These are phyloP conservation scores for Sclerotinia sclerotiorum DNA, from an alignment of 2,329 filamentous ascomycete species.

Conservation along the genomic window DNA sequence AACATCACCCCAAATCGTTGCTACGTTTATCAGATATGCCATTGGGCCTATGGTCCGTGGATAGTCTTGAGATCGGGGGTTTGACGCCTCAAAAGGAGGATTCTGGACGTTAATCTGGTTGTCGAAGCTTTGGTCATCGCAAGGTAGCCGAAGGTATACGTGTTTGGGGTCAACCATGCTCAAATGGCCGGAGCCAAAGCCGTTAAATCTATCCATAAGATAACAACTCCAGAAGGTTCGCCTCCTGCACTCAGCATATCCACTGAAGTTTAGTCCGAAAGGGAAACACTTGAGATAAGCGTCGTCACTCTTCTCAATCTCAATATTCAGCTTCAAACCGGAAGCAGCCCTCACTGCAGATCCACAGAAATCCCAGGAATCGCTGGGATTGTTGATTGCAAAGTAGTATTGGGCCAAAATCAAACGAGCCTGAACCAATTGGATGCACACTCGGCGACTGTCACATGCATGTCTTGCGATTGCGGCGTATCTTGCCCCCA, in stretches of 20 bases:
- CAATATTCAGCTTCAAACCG: slow-evolving; percentile 62
- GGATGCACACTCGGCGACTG: slow-evolving; percentile 55
- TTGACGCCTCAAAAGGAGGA: slow-evolving; percentile 60
- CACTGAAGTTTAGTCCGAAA: slow-evolving; percentile 56
- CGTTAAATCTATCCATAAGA: slow-evolving; percentile 66
- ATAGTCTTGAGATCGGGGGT: slow-evolving; percentile 43
- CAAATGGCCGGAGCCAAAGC: slow-evolving; percentile 54
- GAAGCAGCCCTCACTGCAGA: slow-evolving; percentile 60
- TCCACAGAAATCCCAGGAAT: slow-evolving; percentile 64
- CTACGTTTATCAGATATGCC: slow-evolving; percentile 61
- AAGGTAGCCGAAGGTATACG: slow-evolving; percentile 66
- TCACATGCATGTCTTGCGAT: slow-evolving; percentile 60
- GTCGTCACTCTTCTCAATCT: slow-evolving; percentile 52
- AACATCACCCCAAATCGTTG: slow-evolving; percentile 65
- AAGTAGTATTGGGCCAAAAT: slow-evolving; percentile 66
- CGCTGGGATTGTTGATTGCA: slow-evolving; percentile 56
- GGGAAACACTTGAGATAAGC: slow-evolving; percentile 47
- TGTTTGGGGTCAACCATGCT: slow-evolving; percentile 62
- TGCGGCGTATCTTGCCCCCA: slow-evolving; percentile 50
- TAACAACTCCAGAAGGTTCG: slow-evolving; percentile 73
- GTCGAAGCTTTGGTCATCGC: slow-evolving; percentile 61
- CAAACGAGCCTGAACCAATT: slow-evolving; percentile 67
- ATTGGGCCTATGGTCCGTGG: slow-evolving; percentile 44
- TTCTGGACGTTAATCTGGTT: slow-evolving; percentile 55
- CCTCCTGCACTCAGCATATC: slow-evolving; percentile 64